Evolutionary conservation across 116 monocot species (phyloP).

Genomic region (Trichopus zeylanicus): DNA sequence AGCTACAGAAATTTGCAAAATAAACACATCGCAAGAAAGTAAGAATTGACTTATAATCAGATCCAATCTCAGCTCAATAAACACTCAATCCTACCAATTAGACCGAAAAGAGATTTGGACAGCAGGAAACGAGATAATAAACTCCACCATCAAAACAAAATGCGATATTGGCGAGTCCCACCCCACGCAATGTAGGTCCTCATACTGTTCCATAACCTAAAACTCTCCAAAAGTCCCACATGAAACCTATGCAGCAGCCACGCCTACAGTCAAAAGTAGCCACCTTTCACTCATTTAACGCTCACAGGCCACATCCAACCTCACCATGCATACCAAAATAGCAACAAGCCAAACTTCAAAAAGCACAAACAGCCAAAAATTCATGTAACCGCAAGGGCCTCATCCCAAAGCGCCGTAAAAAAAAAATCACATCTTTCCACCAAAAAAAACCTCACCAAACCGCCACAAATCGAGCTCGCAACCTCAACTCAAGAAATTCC

Average conservation of each 20-base stretch:
- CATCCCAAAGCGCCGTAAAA: background rate
- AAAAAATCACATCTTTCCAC: background rate
- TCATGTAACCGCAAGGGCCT: background rate
- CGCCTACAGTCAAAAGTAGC: background rate
- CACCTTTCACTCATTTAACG: background rate
- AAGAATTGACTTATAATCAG: no score
- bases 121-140: background rate
- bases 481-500: no score
- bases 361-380: background rate
- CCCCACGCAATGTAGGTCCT: background rate
- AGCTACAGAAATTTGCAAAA: no score
- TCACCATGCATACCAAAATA: background rate
- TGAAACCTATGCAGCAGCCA: background rate
- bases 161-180: background rate
- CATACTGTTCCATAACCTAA: background rate
- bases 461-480: no score
- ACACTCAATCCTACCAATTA: no score
- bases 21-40: no score
- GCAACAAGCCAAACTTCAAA: background rate
- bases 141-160: background rate
- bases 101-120: no score
- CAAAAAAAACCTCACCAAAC: no score
- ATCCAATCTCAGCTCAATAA: no score
- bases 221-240: background rate
- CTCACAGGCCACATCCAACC: background rate